phyloP scores from a whole-genome alignment of 2,329 filamentous ascomycete species.

The Monilinia fructigena region DNA sequence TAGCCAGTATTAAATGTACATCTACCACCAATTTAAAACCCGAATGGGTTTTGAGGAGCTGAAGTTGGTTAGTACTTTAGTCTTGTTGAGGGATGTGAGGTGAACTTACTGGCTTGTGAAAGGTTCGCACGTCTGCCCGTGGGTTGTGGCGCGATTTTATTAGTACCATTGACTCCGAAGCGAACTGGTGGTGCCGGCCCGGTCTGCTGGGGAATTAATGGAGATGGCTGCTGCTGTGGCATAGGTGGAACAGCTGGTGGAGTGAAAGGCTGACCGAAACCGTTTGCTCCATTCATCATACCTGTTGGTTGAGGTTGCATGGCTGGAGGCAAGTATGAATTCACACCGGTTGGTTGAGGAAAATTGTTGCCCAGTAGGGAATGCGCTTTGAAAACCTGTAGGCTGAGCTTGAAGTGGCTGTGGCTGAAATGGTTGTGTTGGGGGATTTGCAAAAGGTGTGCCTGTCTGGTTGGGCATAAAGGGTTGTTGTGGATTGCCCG shows the following conservation, averaged over 20 bases:
- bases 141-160: slow-evolving; percentile 79
- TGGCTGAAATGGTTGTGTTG: slow-evolving; percentile 52
- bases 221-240: slow-evolving; percentile 57
- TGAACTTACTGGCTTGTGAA: slow-evolving; percentile 83
- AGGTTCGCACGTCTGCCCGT: slow-evolving; percentile 90
- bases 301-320: slow-evolving; percentile 61
- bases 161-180: slow-evolving; percentile 75
- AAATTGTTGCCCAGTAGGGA: slow-evolving; percentile 41
- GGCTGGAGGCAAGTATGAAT: slow-evolving; percentile 57
- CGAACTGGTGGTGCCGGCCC: slow-evolving; percentile 83
- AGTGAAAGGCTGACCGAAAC: slow-evolving; percentile 46
- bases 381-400: slow-evolving; percentile 49
- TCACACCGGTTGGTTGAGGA: slow-evolving; percentile 47
- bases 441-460: slow-evolving; percentile 56
- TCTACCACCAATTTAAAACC: slow-evolving; percentile 51
- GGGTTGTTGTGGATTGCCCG: slow-evolving; percentile 34
- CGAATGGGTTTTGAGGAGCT: slow-evolving; percentile 71
- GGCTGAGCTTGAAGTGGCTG: slow-evolving; percentile 54
- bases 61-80: slow-evolving; percentile 27
- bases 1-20: slow-evolving; percentile 32
- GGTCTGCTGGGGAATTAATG: slow-evolving; percentile 74
- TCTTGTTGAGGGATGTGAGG: slow-evolving; percentile 13
- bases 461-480: slow-evolving; percentile 46
- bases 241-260: slow-evolving; percentile 50
- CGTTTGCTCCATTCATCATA: slow-evolving; percentile 51